Conservation (phyloP, 2,329 filamentous ascomycete genomes). For the Chrysoporthe puriensis region DNA sequence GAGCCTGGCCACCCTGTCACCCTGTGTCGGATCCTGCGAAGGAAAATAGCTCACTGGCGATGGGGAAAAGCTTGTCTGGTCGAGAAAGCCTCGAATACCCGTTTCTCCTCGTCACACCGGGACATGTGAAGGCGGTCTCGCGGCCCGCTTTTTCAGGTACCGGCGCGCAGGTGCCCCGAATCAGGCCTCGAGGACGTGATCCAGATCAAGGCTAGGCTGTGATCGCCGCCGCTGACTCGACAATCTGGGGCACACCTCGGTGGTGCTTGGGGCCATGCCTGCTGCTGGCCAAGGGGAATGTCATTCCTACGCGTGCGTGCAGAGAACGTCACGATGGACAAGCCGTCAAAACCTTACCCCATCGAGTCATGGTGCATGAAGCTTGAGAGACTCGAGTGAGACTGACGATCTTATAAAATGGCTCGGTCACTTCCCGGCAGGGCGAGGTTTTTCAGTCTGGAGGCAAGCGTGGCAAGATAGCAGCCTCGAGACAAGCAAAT, state of each 20-base stretch:
- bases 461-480: neutral
- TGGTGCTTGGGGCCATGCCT: neutral
- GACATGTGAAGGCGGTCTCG: conserved; percentile 13
- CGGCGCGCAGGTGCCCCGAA: conserved; percentile 1
- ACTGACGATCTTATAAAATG: conserved; percentile 1
- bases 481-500: neutral
- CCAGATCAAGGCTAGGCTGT: conserved; percentile 12
- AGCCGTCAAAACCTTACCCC: neutral
- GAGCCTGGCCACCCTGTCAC: neutral
- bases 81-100: conserved; percentile 20
- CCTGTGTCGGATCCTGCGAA: neutral
- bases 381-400: neutral
- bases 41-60: neutral
- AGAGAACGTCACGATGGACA: conserved; percentile 12
- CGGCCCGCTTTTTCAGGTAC: conserved; percentile 19
- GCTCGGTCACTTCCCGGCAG: neutral
- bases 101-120: neutral
- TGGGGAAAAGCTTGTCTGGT: neutral
- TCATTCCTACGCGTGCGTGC: conserved; percentile 2
- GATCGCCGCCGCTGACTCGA: conserved; percentile 8
- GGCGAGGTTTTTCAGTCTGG: neutral
- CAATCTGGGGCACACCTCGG: conserved; percentile 11
- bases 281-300: neutral
- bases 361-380: conserved; percentile 17
- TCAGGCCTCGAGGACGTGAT: neutral